These are phyloP conservation scores for Rhodosporidiobolus odoratus DNA, from an alignment of 768 basidiomycete genomes.

Conservation along the genomic window DNA sequence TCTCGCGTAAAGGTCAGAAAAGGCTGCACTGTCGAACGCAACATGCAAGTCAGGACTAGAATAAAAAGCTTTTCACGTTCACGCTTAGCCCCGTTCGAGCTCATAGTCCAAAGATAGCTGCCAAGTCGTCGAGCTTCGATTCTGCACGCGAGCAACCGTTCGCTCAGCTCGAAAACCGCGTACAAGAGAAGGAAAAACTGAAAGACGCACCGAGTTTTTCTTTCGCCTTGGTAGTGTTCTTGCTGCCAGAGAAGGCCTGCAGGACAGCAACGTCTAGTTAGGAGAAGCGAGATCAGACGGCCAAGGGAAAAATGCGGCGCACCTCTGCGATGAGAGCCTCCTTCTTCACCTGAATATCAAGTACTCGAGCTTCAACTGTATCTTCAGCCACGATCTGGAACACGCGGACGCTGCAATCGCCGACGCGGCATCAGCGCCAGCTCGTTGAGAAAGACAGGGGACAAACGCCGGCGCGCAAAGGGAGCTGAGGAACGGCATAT, in stretches of 20 bases:
- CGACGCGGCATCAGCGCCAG: background rate
- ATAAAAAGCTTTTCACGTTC: too few relatives aligned
- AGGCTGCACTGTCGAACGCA: too few relatives aligned
- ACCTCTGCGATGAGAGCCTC: slow-evolving; percentile 38
- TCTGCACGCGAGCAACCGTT: background rate
- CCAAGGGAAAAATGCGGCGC: background rate
- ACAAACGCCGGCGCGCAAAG: too few relatives aligned
- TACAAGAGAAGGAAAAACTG: background rate
- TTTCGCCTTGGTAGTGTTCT: slow-evolving; percentile 11
- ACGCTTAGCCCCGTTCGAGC: too few relatives aligned
- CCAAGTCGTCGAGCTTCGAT: slow-evolving; percentile 19
- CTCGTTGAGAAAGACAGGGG: background rate
- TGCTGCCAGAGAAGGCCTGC: slow-evolving; percentile 25
- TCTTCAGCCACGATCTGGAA: slow-evolving; percentile 40
- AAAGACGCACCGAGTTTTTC: slow-evolving; percentile 28
- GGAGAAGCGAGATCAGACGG: background rate
- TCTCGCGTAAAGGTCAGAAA: too few relatives aligned
- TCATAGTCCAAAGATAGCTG: slow-evolving; percentile 26
- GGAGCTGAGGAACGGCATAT: too few relatives aligned
- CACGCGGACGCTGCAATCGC: slow-evolving; percentile 12
- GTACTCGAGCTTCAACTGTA: slow-evolving; percentile 41
- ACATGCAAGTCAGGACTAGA: too few relatives aligned
- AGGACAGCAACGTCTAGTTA: background rate
- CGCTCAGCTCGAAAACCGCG: background rate
- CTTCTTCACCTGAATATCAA: slow-evolving; percentile 41